Percentiles rank a stretch among this genome's conserved stretches.
Evolutionary conservation across 192 early-diverging fungal genomes (phyloP).

Genomic region (Physocladia obscura): DNA sequence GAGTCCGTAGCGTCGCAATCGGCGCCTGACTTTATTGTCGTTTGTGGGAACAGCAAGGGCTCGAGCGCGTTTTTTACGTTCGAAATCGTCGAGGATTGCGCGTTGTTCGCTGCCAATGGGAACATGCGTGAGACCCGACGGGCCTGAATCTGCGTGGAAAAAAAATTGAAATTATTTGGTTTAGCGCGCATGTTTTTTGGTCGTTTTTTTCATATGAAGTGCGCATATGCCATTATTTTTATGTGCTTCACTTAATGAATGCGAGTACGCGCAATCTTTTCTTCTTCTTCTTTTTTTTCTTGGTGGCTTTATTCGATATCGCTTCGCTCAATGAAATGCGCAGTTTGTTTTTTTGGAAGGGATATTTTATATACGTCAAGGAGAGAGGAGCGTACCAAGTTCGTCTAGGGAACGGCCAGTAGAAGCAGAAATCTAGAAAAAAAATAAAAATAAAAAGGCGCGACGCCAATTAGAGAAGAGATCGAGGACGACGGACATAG

Average conservation of each 20-base stretch:
- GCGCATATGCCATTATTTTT: background rate
- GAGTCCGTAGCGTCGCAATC: constrained; percentile 74
- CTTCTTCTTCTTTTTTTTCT: too few species aligned
- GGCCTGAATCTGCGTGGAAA: background rate
- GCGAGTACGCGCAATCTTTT: background rate
- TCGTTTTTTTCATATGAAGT: background rate
- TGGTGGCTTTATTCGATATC: too few species aligned
- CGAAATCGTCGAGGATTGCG: constrained; percentile 51
- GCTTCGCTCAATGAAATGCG: too few species aligned
- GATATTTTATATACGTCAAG: too few species aligned
- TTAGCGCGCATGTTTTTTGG: background rate
- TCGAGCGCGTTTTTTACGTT: constrained; percentile 69
- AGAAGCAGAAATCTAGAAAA: too few species aligned
- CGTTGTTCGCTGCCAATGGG: constrained; percentile 39
- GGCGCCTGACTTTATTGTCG: constrained; percentile 72
- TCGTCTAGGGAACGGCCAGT: too few species aligned
- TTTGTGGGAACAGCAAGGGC: constrained; percentile 88
- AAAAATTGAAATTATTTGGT: background rate
- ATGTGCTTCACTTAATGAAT: background rate
- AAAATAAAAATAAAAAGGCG: too few species aligned
- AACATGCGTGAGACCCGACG: background rate
- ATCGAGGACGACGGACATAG: too few species aligned
- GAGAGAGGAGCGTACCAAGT: too few species aligned
- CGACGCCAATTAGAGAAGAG: background rate
- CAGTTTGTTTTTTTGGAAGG: too few species aligned